Conservation (phyloP, 192 early-diverging fungal species). For the Podila epigama region DNA sequence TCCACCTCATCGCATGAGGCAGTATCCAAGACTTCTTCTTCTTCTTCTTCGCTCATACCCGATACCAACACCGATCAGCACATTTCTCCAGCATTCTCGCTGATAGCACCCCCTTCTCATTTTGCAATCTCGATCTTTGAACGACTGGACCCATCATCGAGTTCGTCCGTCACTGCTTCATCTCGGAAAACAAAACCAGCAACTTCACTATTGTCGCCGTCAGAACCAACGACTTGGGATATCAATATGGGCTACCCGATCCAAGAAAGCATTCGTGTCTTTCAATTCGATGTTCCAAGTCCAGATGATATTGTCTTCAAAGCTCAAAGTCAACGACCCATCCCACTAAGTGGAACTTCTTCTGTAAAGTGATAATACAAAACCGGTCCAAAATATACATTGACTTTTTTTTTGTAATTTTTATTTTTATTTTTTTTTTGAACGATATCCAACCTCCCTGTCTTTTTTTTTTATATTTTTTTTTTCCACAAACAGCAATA, state of each 20-base stretch:
- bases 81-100: not conserved
- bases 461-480: not conserved
- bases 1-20: not conserved
- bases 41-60: not conserved
- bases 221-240: not conserved
- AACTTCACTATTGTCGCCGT: too few relatives aligned
- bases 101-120: slow-evolving; percentile 31
- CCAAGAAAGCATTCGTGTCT: slow-evolving; percentile 24
- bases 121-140: slow-evolving; percentile 43
- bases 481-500: not conserved
- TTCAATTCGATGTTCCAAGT: slow-evolving; percentile 81
- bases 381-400: not conserved
- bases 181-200: too few relatives aligned
- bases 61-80: not conserved
- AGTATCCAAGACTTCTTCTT: not conserved
- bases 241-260: not conserved
- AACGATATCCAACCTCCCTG: too few relatives aligned
- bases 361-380: not conserved
- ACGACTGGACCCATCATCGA: slow-evolving; percentile 9
- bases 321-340: slow-evolving; percentile 59
- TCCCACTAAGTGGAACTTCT: not conserved
- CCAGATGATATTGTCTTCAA: slow-evolving; percentile 81
- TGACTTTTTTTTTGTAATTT: not conserved
- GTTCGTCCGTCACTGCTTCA: too few relatives aligned
- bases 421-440: too few relatives aligned